phyloP scores from a whole-genome alignment of 768 basidiomycete species.

The Kwoniella heveanensis region DNA sequence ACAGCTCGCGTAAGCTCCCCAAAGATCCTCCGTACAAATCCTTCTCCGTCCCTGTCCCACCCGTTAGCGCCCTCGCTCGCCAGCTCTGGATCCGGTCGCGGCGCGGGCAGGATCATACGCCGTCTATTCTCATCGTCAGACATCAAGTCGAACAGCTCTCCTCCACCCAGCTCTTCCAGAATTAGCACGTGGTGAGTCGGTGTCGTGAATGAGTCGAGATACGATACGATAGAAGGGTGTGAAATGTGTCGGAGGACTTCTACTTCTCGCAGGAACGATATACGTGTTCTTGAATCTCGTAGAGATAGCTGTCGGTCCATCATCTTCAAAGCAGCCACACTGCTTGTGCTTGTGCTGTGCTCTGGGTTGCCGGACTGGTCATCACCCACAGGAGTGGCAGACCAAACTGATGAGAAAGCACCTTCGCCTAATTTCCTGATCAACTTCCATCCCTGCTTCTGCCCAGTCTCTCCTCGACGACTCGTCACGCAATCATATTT shows the following conservation, averaged over 20 bases:
- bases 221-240: slow-evolving; percentile 76
- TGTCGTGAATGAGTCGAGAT: slow-evolving; percentile 71
- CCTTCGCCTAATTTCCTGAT: slow-evolving; percentile 52
- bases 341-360: background rate
- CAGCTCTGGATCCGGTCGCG: background rate
- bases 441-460: slow-evolving; percentile 34
- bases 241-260: slow-evolving; percentile 80
- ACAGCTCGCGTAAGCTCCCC: slow-evolving; percentile 75
- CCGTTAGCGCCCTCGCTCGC: slow-evolving; percentile 18
- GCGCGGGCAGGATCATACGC: slow-evolving; percentile 57
- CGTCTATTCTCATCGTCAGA: slow-evolving; percentile 57
- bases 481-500: background rate
- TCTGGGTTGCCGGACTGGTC: background rate
- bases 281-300: slow-evolving; percentile 71
- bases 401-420: slow-evolving; percentile 54
- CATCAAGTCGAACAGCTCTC: slow-evolving; percentile 77
- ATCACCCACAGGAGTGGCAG: slow-evolving; percentile 22
- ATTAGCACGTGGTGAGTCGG: slow-evolving; percentile 75
- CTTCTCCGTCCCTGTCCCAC: slow-evolving; percentile 31
- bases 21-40: slow-evolving; percentile 69
- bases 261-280: slow-evolving; percentile 78
- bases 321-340: slow-evolving; percentile 63
- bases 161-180: slow-evolving; percentile 73
- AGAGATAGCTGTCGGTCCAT: slow-evolving; percentile 59
- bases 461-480: background rate